A percentile compares a stretch with the other conserved stretches of the same genome.
Conservation (phyloP, 805 yeast species). For the Starmerella sp. region DNA sequence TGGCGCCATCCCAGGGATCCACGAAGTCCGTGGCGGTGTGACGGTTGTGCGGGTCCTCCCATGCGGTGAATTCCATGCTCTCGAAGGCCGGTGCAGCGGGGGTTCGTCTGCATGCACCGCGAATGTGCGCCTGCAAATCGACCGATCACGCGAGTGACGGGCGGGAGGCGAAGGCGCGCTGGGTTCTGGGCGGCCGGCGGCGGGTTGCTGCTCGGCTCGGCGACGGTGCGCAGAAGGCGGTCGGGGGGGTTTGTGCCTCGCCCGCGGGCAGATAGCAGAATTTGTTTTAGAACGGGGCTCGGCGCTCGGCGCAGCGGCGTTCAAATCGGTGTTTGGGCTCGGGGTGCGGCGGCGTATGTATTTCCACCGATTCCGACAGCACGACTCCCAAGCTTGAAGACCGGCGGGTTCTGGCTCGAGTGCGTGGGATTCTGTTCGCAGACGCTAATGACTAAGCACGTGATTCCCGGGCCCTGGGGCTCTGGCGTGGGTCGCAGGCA, state of each 20-base stretch:
- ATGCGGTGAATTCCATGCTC: constrained; percentile 14
- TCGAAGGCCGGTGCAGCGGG: neutral
- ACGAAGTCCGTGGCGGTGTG: neutral
- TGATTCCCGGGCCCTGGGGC: neutral
- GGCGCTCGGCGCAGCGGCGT: neutral
- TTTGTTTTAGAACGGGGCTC: neutral
- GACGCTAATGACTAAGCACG: neutral
- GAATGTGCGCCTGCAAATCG: neutral
- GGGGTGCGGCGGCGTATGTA: neutral
- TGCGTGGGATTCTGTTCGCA: neutral
- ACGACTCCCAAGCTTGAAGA: neutral
- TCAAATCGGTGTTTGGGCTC: neutral
- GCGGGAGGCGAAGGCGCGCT: neutral
- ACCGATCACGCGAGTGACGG: neutral
- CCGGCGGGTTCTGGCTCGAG: neutral
- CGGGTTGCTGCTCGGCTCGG: neutral
- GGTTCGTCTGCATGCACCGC: neutral
- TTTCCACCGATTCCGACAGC: neutral
- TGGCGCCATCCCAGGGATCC: neutral
- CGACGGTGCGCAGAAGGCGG: neutral
- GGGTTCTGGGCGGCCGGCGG: neutral
- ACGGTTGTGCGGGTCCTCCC: constrained; percentile 7
- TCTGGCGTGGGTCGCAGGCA: no score
- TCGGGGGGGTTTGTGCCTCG: neutral
- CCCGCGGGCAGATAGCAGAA: neutral